Conservation (phyloP, 169 alveolate genomes). For the Eimeria sp. region DNA sequence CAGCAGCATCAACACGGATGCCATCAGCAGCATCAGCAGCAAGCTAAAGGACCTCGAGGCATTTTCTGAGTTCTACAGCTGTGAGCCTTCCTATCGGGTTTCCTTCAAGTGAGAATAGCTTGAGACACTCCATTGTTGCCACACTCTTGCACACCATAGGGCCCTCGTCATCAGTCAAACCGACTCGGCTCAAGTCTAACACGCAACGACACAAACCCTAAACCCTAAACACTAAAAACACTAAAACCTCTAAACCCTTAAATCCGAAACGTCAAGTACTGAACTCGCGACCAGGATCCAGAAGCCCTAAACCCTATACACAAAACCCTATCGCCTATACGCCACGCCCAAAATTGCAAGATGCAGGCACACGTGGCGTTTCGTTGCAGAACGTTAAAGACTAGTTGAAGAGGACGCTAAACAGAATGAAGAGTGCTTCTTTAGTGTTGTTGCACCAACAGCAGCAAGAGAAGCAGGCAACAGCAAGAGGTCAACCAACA, state of each 20-base stretch:
- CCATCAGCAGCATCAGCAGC: not conserved
- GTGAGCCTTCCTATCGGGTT: not conserved
- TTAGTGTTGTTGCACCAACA: no score
- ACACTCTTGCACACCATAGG: not conserved
- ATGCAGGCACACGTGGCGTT: no score
- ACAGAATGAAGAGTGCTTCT: no score
- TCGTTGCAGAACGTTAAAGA: no score
- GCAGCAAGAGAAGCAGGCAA: no score
- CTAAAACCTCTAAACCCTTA: not conserved
- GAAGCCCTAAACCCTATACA: not conserved
- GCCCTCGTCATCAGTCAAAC: slow-evolving; percentile 8
- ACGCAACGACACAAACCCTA: not conserved
- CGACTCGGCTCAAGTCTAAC: not conserved
- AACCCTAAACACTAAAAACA: not conserved
- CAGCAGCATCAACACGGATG: not conserved
- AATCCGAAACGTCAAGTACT: not conserved
- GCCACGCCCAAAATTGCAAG: not conserved
- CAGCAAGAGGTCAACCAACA: not conserved
- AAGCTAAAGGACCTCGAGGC: not conserved
- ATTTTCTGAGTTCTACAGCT: not conserved
- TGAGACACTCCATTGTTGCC: not conserved
- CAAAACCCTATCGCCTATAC: not conserved
- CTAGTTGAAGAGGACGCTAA: no score
- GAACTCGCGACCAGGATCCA: not conserved
- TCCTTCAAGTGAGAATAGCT: not conserved